These are phyloP conservation scores for Pleodorina starrii DNA, from an alignment of 139 green algal species.

Conservation along the genomic window DNA sequence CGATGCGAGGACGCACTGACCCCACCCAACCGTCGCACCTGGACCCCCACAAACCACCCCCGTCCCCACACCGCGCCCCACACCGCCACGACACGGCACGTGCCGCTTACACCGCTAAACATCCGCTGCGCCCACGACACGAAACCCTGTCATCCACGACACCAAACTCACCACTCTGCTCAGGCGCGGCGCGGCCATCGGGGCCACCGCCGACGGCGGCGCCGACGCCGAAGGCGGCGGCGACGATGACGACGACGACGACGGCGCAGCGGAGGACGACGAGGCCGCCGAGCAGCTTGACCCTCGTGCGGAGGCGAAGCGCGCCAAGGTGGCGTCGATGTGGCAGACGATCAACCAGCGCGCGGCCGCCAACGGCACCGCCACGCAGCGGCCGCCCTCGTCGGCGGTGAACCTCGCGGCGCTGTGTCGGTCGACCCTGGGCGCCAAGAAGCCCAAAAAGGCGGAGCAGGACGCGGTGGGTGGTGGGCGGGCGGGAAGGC, in stretches of 20 bases:
- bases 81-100: too few relatives aligned
- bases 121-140: too few relatives aligned
- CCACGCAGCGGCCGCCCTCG: neutral
- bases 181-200: constrained; percentile 13
- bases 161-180: too few relatives aligned
- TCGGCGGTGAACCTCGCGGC: neutral
- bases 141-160: too few relatives aligned
- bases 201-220: neutral
- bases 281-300: neutral
- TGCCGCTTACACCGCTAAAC: too few relatives aligned
- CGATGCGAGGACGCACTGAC: too few relatives aligned
- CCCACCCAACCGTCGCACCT: too few relatives aligned
- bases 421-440: neutral
- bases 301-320: neutral
- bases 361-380: constrained; percentile 24
- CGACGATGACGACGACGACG: neutral
- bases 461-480: constrained; percentile 8
- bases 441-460: constrained; percentile 50
- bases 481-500: too few relatives aligned
- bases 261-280: constrained; percentile 14
- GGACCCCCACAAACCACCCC: too few relatives aligned
- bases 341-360: constrained; percentile 23
- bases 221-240: neutral
- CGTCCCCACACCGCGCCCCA: too few relatives aligned
- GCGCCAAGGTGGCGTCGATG: constrained; percentile 3